Evolutionary conservation across 2,329 filamentous ascomycete species (phyloP), one percentile per base, ranked within the genome.

Genomic region (Zasmidium citrigriseum): DNA sequence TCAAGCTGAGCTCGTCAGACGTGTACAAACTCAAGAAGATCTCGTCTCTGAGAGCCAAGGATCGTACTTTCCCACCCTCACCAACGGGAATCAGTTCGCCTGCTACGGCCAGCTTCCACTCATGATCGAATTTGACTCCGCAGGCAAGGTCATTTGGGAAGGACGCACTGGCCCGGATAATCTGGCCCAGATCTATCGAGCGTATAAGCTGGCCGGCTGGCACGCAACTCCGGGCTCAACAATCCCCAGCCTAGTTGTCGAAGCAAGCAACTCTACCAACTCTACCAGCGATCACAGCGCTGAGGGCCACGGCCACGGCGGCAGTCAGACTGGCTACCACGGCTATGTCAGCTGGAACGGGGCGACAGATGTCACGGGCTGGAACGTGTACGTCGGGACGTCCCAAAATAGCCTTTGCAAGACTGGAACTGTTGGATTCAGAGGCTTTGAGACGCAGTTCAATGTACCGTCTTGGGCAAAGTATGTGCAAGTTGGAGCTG

Each of bases 271-370:
- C 3, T 41, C 49, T 20, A 29, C n/a, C 46, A 24, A 4, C 20
- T 22, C 45, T 4, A 20, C 45, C 27, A 21, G 46, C 12, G 54
- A 51, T 52, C 9, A 16, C 12, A 27, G 52, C 18, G 16, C n/a
- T n/a, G 27, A 52, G 25, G 56, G 27, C n/a, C n/a, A n/a, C n/a
- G 34, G 34, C 34, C 34, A 41, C 16, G 34, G 34, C 7, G 7
- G 34, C 14, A n/a, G 5, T 16, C 34, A 41, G 5, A 54, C 25
- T 14, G 56, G 46, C 2, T 45, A 55, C 29, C 44, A 47, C 38
- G 60, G 54, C 23, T 69, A 64, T 47, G 65, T 68, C 23, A 67
- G 62, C 55, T 69, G 68, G 68, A 70, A 70, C 51, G 68, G 67
- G 9, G 68, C 68, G 14, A 70, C 68, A 11, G 67, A 70, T 34